phyloP scores from a whole-genome alignment of 2,329 filamentous ascomycete genomes.

The Botrytis pseudocinerea region DNA sequence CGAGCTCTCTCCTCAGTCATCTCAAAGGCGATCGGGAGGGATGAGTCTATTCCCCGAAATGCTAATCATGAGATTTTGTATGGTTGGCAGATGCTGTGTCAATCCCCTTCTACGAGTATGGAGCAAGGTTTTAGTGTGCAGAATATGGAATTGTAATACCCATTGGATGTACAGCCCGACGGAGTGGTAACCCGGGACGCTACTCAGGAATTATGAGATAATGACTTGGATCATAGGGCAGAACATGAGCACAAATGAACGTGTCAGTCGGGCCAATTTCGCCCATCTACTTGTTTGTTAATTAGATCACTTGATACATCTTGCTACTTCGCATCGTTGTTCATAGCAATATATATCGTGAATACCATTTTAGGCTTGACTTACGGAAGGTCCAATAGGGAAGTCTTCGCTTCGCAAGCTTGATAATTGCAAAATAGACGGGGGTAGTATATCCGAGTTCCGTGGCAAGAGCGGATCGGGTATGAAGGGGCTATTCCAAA shows the following conservation, averaged over 20 bases:
- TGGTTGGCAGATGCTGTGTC: background rate
- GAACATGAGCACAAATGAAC: background rate
- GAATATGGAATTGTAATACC: background rate
- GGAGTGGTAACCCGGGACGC: constrained; percentile 19
- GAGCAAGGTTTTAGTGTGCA: background rate
- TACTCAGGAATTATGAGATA: background rate
- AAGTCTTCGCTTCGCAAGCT: too few species aligned
- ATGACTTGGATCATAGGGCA: constrained; percentile 2
- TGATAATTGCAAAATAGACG: background rate
- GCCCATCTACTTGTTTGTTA: background rate
- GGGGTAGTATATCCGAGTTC: constrained; percentile 10
- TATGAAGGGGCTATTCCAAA: constrained; percentile 13
- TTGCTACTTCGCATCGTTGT: background rate
- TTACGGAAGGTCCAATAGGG: too few species aligned
- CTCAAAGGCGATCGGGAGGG: background rate
- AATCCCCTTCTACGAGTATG: background rate
- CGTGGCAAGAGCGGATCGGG: background rate
- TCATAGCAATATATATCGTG: background rate
- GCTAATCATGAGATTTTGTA: background rate
- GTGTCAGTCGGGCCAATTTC: background rate
- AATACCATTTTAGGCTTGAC: too few species aligned
- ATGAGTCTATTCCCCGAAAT: background rate
- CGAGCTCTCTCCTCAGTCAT: background rate
- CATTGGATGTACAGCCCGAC: constrained; percentile 13
- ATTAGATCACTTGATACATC: constrained; percentile 16